These are phyloP conservation scores for Botrytis fabae DNA, from an alignment of 2,329 filamentous ascomycete species.

Conservation along the genomic window DNA sequence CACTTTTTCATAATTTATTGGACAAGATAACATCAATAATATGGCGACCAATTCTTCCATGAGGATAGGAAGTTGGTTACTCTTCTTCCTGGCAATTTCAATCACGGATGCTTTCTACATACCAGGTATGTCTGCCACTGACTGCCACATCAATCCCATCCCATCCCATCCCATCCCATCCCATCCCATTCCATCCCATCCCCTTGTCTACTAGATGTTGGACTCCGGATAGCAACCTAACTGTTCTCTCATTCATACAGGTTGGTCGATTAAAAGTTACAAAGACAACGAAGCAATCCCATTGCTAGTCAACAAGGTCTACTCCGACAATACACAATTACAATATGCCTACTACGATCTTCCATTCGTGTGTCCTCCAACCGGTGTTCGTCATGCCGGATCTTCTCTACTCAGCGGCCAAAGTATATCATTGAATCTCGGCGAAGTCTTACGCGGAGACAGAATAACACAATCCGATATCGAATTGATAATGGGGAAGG, in stretches of 20 bases:
- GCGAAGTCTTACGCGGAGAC: slow-evolving; percentile 84
- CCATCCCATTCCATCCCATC: background rate
- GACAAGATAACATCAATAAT: slow-evolving; percentile 25
- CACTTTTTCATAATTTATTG: slow-evolving; percentile 23
- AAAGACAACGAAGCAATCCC: slow-evolving; percentile 74
- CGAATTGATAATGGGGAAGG: slow-evolving; percentile 73
- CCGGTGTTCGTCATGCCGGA: slow-evolving; percentile 63
- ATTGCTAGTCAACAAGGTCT: slow-evolving; percentile 88
- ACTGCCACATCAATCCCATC: background rate
- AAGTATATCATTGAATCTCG: slow-evolving; percentile 78
- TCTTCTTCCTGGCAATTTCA: slow-evolving; percentile 50
- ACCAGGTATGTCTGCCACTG: slow-evolving; percentile 59
- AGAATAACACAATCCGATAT: slow-evolving; percentile 84
- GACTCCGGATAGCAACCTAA: background rate
- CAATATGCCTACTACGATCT: slow-evolving; percentile 90
- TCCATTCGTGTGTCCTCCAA: slow-evolving; percentile 82
- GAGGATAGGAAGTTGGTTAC: slow-evolving; percentile 47
- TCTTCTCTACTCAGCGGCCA: slow-evolving; percentile 72
- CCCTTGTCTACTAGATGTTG: background rate
- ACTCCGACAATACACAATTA: slow-evolving; percentile 85
- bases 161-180: background rate
- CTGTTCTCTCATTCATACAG: slow-evolving; percentile 44
- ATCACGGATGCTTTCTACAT: slow-evolving; percentile 75
- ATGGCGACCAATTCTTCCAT: slow-evolving; percentile 35
- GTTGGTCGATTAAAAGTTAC: slow-evolving; percentile 83